Evolutionary conservation across 192 early-diverging fungal species (phyloP), one percentile per base, ranked within the genome.

Genomic region (Podila epicladia): DNA sequence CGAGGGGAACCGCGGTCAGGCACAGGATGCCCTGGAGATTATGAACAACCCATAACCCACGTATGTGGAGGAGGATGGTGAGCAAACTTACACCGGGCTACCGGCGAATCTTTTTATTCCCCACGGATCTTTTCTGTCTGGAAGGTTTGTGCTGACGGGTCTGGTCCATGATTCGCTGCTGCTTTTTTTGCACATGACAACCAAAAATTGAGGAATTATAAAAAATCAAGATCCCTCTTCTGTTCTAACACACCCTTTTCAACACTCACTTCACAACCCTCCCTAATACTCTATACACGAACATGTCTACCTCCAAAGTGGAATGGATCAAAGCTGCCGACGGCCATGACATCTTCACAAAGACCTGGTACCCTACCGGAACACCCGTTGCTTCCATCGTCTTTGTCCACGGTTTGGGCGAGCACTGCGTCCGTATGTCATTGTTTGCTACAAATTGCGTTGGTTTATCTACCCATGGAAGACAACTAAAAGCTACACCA

Each of bases 391-490:
- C 88, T 1, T 53, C 68, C 5, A 53, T 86, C n/a, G 60, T 85
- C 24, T 67, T 89, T 65, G 67, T 87, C 57, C 87, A 89, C 58
- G 87, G 87, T 51, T 80, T 89, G 57, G 87, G 87, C 28, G 87
- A 89, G 51, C 87, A 89, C 64, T 65, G 71, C 64, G 74, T 55
- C 48, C 84, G 87, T 79, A 79, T 3, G 75, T 76, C 64, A 3
- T 38, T 24, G 4, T 24, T 15, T 15, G 41, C 45, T 24, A 33
- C 33, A 20, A 1, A 38, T 38, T 53, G 29, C 13, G 15, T 50
- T 68, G 20, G 20, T 19, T 24, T 33, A 3, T 35, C 0, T 13
- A 28, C 22, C 7, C 9, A 37, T 37, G 35, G 6, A 37, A 37
- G 1, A 37, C 35, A 9, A 9, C 35, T 37, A 37, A 11, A 24